These are phyloP conservation scores for Ambrosia hybrid DNA, from an alignment of 140 eudicot species.

Conservation along the genomic window DNA sequence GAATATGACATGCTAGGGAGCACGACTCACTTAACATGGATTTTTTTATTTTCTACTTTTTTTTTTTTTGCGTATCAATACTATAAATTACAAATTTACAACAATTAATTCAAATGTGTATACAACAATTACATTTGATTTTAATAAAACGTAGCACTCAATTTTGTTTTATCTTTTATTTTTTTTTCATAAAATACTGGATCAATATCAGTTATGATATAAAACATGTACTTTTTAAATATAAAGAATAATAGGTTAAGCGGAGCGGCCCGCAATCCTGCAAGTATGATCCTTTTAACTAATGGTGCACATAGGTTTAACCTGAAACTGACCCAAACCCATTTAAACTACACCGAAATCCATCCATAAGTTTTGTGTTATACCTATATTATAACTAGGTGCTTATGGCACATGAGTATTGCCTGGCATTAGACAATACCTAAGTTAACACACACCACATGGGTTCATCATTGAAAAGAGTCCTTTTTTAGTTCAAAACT, in stretches of 20 bases:
- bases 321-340: background rate
- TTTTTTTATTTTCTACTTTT: background rate
- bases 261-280: background rate
- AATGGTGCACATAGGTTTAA: background rate
- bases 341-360: background rate
- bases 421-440: conserved; percentile 22
- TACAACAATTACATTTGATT: background rate
- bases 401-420: conserved; percentile 32
- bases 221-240: background rate
- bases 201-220: background rate
- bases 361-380: background rate
- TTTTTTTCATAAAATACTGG: background rate
- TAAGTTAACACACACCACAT: conserved; percentile 37
- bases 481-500: conserved; percentile 20
- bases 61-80: background rate
- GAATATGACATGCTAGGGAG: background rate
- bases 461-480: conserved; percentile 42
- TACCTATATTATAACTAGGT: conserved; percentile 6
- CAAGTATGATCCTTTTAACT: background rate
- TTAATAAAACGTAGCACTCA: background rate
- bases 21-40: background rate
- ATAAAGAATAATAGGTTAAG: background rate
- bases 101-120: background rate
- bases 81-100: background rate
- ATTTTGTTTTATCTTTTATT: background rate